These are phyloP conservation scores for Hypoxylon crocopeplum DNA, from an alignment of 495 filamentous ascomycete species.

Conservation along the genomic window DNA sequence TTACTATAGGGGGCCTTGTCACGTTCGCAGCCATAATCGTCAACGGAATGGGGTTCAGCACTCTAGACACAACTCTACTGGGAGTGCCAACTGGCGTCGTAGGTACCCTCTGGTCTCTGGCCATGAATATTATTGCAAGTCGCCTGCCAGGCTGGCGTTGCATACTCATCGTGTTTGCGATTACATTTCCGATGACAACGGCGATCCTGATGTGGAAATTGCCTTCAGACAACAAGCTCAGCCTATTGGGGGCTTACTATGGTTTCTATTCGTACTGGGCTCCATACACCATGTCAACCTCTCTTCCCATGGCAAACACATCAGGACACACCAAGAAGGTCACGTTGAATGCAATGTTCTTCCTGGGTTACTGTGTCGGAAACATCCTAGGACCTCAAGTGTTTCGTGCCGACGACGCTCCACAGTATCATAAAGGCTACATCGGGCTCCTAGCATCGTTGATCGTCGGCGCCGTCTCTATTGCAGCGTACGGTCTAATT, in stretches of 20 bases:
- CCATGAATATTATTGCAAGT: conserved; percentile 52
- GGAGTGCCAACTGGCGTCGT: conserved; percentile 66
- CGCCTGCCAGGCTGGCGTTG: conserved; percentile 63
- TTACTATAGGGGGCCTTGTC: conserved; percentile 49
- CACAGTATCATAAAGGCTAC: conserved; percentile 38
- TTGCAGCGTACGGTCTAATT: background rate
- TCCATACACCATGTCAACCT: conserved; percentile 64
- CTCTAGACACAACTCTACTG: conserved; percentile 54
- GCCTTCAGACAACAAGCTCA: conserved; percentile 51
- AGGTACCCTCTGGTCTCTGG: conserved; percentile 63
- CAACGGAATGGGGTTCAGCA: conserved; percentile 66
- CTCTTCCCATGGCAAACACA: conserved; percentile 55
- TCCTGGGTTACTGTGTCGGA: conserved; percentile 49
- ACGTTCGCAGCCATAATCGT: conserved; percentile 70
- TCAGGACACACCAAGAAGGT: conserved; percentile 68
- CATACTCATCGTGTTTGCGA: conserved; percentile 55
- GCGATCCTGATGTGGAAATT: conserved; percentile 65
- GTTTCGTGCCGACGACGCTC: background rate
- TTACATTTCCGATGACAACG: conserved; percentile 55
- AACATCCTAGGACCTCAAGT: conserved; percentile 2
- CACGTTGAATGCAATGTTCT: conserved; percentile 64
- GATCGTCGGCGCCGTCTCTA: background rate
- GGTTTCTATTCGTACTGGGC: conserved; percentile 59
- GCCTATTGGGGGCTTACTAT: conserved; percentile 62
- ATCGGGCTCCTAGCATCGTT: conserved; percentile 52